Evolutionary conservation across 768 basidiomycete species (phyloP).

Genomic region (Amanita phalloides): DNA sequence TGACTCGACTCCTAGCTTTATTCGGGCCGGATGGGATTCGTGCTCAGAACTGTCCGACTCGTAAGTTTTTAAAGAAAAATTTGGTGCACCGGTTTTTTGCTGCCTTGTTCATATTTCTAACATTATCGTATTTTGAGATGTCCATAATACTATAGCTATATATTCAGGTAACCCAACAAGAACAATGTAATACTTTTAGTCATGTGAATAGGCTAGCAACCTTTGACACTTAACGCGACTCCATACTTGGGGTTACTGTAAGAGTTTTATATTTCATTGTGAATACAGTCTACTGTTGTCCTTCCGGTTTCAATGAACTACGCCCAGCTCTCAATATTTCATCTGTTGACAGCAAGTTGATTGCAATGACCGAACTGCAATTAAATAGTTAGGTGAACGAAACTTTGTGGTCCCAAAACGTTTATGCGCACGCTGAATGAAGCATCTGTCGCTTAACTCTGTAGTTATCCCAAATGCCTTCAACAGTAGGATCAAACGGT

Average conservation of each 20-base stretch:
- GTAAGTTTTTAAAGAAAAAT: conserved; percentile 7
- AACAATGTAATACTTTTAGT: conserved; percentile 4
- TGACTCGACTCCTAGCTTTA: conserved; percentile 36
- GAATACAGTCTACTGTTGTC: conserved; percentile 27
- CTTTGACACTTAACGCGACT: not conserved
- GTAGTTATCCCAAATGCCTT: conserved; percentile 99
- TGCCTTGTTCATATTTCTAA: not conserved
- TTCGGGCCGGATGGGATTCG: conserved; percentile 50
- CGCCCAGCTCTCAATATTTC: conserved; percentile 89
- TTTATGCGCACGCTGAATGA: conserved; percentile 65
- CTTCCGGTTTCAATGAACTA: conserved; percentile 79
- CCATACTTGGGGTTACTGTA: not conserved
- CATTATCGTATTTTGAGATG: not conserved
- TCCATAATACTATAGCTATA: conserved; percentile 5
- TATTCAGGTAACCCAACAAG: not conserved
- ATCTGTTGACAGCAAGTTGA: conserved; percentile 91
- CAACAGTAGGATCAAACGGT: conserved; percentile 90
- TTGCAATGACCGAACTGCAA: conserved; percentile 79
- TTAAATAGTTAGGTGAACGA: conserved; percentile 13
- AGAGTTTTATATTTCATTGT: not conserved
- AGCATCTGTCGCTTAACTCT: conserved; percentile 98
- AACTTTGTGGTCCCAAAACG: conserved; percentile 6
- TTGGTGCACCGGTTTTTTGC: conserved; percentile 1
- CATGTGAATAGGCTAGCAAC: not conserved
- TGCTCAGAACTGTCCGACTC: conserved; percentile 28